These are phyloP conservation scores for Cryoendolithus antarcticus DNA, from an alignment of 2,329 filamentous ascomycete genomes.

Conservation along the genomic window DNA sequence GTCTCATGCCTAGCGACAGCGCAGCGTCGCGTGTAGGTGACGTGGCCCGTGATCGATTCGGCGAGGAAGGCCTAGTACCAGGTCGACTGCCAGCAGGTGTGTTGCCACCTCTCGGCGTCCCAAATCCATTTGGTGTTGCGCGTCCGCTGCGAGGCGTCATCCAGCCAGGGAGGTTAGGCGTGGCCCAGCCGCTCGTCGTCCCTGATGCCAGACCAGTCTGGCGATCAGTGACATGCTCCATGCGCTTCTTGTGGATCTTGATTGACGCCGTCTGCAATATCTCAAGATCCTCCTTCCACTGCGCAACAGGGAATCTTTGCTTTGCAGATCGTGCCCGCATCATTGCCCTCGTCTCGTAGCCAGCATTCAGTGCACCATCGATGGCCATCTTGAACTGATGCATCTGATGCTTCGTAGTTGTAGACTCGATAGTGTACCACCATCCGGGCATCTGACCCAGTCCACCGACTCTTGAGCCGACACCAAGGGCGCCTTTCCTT, in stretches of 20 bases:
- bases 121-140: slow-evolving; percentile 29
- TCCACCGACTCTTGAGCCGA: slow-evolving; percentile 53
- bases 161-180: slow-evolving; percentile 21
- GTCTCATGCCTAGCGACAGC: slow-evolving; percentile 18
- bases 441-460: slow-evolving; percentile 58
- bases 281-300: slow-evolving; percentile 54
- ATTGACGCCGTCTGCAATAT: slow-evolving; percentile 50
- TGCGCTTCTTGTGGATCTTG: slow-evolving; percentile 39
- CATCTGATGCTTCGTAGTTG: slow-evolving; percentile 48
- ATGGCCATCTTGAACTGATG: slow-evolving; percentile 55
- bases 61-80: slow-evolving; percentile 20
- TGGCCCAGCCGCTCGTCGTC: slow-evolving; percentile 21
- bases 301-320: slow-evolving; percentile 54
- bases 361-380: slow-evolving; percentile 45
- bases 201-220: not conserved
- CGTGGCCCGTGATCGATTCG: slow-evolving; percentile 14
- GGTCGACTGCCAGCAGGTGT: slow-evolving; percentile 18
- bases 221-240: slow-evolving; percentile 6
- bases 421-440: slow-evolving; percentile 59
- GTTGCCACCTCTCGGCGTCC: slow-evolving; percentile 19
- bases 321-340: slow-evolving; percentile 55
- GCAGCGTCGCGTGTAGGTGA: slow-evolving; percentile 3
- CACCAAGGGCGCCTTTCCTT: slow-evolving; percentile 53
- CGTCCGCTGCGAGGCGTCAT: slow-evolving; percentile 30
- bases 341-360: slow-evolving; percentile 41